Percentiles rank a stretch among this genome's conserved stretches.
These are phyloP conservation scores for Aspergillus avenaceus DNA, from an alignment of 495 filamentous ascomycete species.

Conservation along the genomic window DNA sequence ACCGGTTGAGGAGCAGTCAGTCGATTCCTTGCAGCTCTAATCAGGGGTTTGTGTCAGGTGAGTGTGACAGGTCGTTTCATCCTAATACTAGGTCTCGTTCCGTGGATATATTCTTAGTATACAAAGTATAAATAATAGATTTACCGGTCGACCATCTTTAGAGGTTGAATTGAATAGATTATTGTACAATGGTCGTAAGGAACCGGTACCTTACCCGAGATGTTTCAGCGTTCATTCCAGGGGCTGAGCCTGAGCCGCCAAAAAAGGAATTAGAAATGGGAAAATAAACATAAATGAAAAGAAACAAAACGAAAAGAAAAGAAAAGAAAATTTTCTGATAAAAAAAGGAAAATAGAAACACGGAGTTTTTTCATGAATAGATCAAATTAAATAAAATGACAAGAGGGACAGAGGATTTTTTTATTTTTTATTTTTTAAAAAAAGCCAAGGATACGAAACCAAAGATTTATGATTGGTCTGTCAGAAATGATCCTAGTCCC, in stretches of 20 bases:
- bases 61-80: constrained; percentile 23
- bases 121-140: constrained; percentile 1
- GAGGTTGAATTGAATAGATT: too few relatives aligned
- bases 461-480: constrained; percentile 1
- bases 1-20: background rate
- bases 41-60: constrained; percentile 13
- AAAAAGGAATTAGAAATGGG: background rate
- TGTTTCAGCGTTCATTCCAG: constrained; percentile 13
- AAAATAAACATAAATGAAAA: background rate
- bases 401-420: too few relatives aligned
- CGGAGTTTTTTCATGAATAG: too few relatives aligned
- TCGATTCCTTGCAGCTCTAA: constrained; percentile 14
- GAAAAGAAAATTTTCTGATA: background rate
- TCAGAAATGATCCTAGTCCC: constrained; percentile 6
- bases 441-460: too few relatives aligned
- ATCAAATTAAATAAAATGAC: too few relatives aligned
- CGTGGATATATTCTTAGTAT: constrained; percentile 2
- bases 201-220: constrained; percentile 4
- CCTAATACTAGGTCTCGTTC: constrained; percentile 6
- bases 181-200: background rate
- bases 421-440: too few relatives aligned
- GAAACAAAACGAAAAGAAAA: background rate
- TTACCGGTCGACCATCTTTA: background rate
- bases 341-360: too few relatives aligned
- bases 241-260: constrained; percentile 3